Percentiles rank a stretch among this genome's conserved stretches.
phyloP scores from a whole-genome alignment of 176 grass and related monocot genomes.

The Elaeis guineensis region DNA sequence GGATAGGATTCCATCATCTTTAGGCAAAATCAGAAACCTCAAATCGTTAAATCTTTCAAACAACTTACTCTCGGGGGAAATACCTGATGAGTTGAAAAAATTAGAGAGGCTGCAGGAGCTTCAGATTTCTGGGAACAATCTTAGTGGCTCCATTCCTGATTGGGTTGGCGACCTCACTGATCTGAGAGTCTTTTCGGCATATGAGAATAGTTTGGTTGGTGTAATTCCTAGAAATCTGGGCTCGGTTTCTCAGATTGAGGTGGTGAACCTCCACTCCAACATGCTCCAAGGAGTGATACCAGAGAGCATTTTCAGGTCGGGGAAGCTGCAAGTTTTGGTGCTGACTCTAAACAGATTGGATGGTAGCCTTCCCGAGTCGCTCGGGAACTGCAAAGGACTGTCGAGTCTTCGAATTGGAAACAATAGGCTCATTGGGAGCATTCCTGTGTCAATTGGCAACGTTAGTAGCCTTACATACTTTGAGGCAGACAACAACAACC shows the following conservation, averaged over 20 bases:
- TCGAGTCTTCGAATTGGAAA: constrained; percentile 80
- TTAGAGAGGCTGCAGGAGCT: constrained; percentile 50
- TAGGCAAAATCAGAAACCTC: constrained; percentile 27
- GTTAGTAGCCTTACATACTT: constrained; percentile 75
- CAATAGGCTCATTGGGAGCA: constrained; percentile 49
- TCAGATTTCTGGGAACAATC: constrained; percentile 77
- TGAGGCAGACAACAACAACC: constrained; percentile 69
- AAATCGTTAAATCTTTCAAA: constrained; percentile 72
- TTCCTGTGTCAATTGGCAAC: constrained; percentile 60
- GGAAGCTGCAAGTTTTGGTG: constrained; percentile 54
- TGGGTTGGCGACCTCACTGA: constrained; percentile 50
- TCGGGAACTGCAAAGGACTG: constrained; percentile 55
- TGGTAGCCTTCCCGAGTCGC: constrained; percentile 49
- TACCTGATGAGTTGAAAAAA: constrained; percentile 34
- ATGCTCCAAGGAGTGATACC: constrained; percentile 61
- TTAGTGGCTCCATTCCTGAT: constrained; percentile 42
- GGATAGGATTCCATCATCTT: constrained; percentile 28
- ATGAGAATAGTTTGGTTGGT: constrained; percentile 66
- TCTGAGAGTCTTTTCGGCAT: constrained; percentile 68
- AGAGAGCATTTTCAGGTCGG: constrained; percentile 54
- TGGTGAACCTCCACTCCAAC: constrained; percentile 93
- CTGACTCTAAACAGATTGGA: constrained; percentile 75
- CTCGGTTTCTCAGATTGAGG: constrained; percentile 38
- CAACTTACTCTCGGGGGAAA: constrained; percentile 45
- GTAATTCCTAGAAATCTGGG: constrained; percentile 53